Evolutionary conservation across 1,284 basidiomycete genomes (phyloP), one percentile per base, ranked within the genome.

Genomic region (Agaricales sp.): DNA sequence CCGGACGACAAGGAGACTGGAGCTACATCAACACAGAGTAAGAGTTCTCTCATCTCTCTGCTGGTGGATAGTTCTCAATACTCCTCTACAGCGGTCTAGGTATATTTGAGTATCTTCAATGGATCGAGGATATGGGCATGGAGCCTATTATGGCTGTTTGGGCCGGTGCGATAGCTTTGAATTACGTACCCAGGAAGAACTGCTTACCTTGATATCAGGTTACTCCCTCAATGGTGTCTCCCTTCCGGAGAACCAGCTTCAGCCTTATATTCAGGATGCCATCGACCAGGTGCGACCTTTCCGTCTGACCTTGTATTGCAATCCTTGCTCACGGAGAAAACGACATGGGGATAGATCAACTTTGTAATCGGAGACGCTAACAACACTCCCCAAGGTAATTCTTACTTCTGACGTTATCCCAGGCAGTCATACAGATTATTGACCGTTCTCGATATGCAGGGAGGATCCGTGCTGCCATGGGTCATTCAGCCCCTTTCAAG

Each of bases 131-230:
- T 55, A 58, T 79, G 41, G 70, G 67, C 2, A 79, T 82, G 75
- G 67, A 79, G 52, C 69, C 79, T 3, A 82, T 85, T 54, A 82
- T 85, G 77, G 80, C 76, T 13, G 73, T 87, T 24, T 84, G 78
- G 77, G 68, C 77, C 55, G 81, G 82, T 35, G n/a, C 30, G 30
- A 11, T 35, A 35, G 30, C 11, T 11, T 8, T 8, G 30, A 35
- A 8, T 35, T 8, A 11, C n/a, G 30, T 11, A n/a, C n/a, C 30
- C 11, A 11, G 11, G n/a, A 11, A n/a, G 11, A 11, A n/a, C 30
- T 35, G 30, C 8, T 35, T 8, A 35, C n/a, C 11, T n/a, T 8
- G 8, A 8, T 35, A 35, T n/a, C n/a, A 35, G 30, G 30, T 8
- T 35, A 35, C 30, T 11, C 30, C n/a, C n/a, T 35, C 11, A 35